Percentiles rank a stretch among this genome's conserved stretches.
Evolutionary conservation across 148 eudicot genomes (phyloP).

Genomic region (Polygonum maritimum): DNA sequence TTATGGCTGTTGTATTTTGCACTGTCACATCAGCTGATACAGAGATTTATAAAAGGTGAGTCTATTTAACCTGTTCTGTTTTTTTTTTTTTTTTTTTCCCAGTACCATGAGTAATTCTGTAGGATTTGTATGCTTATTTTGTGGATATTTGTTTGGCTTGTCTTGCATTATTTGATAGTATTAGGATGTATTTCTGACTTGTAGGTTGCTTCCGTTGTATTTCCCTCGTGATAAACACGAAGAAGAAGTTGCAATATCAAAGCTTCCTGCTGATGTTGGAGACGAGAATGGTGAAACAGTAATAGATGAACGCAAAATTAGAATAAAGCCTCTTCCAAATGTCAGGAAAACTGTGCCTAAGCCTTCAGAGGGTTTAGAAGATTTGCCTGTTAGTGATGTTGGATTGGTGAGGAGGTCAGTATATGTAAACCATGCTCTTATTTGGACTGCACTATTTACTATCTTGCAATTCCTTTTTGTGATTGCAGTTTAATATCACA

Average conservation of each 20-base stretch:
- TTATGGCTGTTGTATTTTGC: constrained; percentile 79
- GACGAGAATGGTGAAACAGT: constrained; percentile 98
- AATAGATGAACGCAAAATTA: constrained; percentile 91
- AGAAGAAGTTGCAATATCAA: constrained; percentile 75
- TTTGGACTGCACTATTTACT: background rate
- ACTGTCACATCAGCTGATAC: constrained; percentile 69
- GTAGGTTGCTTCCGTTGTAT: constrained; percentile 92
- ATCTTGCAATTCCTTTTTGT: background rate
- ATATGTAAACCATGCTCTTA: background rate
- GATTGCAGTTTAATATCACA: background rate
- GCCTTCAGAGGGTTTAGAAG: constrained; percentile 46
- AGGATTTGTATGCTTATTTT: background rate
- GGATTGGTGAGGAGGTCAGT: constrained; percentile 70
- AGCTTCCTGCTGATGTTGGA: constrained; percentile 99
- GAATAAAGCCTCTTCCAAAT: constrained; percentile 86
- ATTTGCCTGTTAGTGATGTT: constrained; percentile 56
- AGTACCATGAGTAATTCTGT: background rate
- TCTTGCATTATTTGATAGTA: background rate
- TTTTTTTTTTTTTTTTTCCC: background rate
- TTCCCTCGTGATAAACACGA: constrained; percentile 97
- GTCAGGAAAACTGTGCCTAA: constrained; percentile 45
- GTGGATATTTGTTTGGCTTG: background rate
- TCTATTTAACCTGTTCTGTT: background rate
- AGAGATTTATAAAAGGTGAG: constrained; percentile 91
- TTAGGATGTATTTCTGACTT: background rate